Base-by-base conservation (phyloP, 2,329 filamentous ascomycete species). In the Fusarium nanum region DNA sequence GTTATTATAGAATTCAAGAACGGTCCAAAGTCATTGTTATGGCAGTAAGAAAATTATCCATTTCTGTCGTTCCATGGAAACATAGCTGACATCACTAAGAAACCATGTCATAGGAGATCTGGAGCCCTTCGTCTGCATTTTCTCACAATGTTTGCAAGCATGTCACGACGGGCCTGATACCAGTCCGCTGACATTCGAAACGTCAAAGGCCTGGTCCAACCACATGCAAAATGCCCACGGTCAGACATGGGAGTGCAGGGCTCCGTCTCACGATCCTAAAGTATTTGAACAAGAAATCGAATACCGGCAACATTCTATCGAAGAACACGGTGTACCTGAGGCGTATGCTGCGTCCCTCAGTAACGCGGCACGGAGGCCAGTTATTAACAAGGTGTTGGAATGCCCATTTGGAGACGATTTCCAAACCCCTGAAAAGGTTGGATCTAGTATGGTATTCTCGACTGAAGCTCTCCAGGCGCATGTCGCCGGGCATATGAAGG, bases 361-460 rank as follows among this genome's bases (percentile, higher is more conserved):
- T 7, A 48, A 50, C 7, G 34, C 30, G 6, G 55, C 45, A 7
- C 27, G 13, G 16, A 50, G 45, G 4, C 16, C 55, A 3, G 28
- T 52, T 1, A 5, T 42, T 2, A 16, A 57, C 1, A 57, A 57
- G 10, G 37, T 57, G 20, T 9, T 22, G 1, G 45, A 41, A 18
- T 57, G 55, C 30, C 55, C 55, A 3, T 57, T 52, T 18, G 55
- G 55, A 1, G 45, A 57, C 10, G 55, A 57, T 8, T 57, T 57
- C 10, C 23, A 50, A 12, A 20, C 55, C 13, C 14, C 55, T 1
- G 55, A 52, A 11, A 48, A 42, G 18, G 9, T 25, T 2, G 45
- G 48, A 2, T 11, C 34, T 5, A 32, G 22, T 14, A 13, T 3
- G 3, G 5, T 52, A 18, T 57, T 57, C 25, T 52, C 34, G 2